Percentiles rank a stretch among this genome's conserved stretches.
Evolutionary conservation across 2,329 filamentous ascomycete genomes (phyloP).

Genomic region (Ophiocordyceps camponoti-leonardi): DNA sequence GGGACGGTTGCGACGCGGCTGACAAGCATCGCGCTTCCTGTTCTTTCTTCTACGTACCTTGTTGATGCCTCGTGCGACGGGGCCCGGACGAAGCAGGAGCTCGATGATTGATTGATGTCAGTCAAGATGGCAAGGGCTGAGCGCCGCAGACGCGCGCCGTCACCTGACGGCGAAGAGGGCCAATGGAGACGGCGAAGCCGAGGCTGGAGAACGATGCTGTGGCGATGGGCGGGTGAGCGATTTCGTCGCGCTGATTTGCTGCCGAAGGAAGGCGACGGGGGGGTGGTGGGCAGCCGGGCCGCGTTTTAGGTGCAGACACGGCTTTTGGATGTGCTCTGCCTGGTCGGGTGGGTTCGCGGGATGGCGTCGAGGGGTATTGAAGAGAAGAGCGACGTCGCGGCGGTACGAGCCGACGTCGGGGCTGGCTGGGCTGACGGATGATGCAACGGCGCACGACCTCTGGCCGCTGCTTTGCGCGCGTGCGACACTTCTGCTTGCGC

Average conservation of each 20-base stretch:
- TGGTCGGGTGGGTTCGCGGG: constrained; percentile 1
- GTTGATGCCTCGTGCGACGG: background rate
- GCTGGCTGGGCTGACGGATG: background rate
- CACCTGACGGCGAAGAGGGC: constrained; percentile 31
- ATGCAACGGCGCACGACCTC: background rate
- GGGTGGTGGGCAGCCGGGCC: constrained; percentile 4
- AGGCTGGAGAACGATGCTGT: constrained; percentile 21
- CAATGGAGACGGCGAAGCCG: constrained; percentile 28
- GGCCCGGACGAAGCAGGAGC: background rate
- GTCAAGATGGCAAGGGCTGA: constrained; percentile 9
- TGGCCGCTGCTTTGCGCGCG: background rate
- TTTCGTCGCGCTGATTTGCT: constrained; percentile 29
- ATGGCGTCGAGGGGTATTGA: background rate
- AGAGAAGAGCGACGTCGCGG: background rate
- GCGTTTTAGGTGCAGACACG: constrained; percentile 4
- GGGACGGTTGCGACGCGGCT: constrained; percentile 2
- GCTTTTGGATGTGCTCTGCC: constrained; percentile 1
- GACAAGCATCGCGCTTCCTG: background rate
- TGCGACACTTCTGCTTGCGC: background rate
- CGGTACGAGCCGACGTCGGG: background rate
- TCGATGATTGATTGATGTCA: constrained; percentile 4
- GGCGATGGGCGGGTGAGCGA: constrained; percentile 2
- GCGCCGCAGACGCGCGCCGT: constrained; percentile 21
- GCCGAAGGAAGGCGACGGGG: constrained; percentile 2
- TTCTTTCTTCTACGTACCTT: constrained; percentile 2